Evolutionary conservation across 176 grass and related monocot species (phyloP).

Genomic region (Carex parvula): DNA sequence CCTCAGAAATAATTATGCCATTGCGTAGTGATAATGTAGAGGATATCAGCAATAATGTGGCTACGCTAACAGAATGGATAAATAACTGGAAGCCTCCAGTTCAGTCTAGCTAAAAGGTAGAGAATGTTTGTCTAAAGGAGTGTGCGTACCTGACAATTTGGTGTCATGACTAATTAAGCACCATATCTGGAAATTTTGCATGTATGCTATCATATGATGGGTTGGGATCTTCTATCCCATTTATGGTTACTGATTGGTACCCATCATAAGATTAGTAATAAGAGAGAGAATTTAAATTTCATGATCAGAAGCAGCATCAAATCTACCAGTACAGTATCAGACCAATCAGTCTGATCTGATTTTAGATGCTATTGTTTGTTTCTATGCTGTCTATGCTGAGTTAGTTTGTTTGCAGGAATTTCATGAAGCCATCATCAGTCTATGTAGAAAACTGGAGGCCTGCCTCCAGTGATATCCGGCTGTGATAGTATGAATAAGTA

Average conservation of each 20-base stretch:
- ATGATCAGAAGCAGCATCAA: background rate
- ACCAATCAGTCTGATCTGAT: background rate
- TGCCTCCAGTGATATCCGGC: background rate
- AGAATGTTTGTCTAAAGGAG: background rate
- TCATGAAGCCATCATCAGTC: background rate
- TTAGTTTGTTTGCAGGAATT: background rate
- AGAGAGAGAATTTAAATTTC: background rate
- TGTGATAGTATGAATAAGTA: background rate
- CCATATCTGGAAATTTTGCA: background rate
- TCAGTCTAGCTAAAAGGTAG: slow-evolving; percentile 12
- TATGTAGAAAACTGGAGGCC: background rate
- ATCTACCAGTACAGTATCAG: background rate
- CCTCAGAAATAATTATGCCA: slow-evolving; percentile 63
- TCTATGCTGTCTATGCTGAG: background rate
- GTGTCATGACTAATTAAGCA: too few species aligned
- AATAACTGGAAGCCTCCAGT: slow-evolving; percentile 65
- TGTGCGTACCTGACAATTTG: too few species aligned
- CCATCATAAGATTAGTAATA: background rate
- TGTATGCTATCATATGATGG: background rate
- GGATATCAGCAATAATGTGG: slow-evolving; percentile 79
- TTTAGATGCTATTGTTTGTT: background rate
- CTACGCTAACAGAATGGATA: slow-evolving; percentile 62
- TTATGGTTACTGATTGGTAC: background rate
- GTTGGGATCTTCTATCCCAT: background rate
- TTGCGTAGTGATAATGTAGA: slow-evolving; percentile 72